These are phyloP conservation scores for Ceratobasidium sp. DNA, from an alignment of 1,284 basidiomycete genomes.

Conservation along the genomic window DNA sequence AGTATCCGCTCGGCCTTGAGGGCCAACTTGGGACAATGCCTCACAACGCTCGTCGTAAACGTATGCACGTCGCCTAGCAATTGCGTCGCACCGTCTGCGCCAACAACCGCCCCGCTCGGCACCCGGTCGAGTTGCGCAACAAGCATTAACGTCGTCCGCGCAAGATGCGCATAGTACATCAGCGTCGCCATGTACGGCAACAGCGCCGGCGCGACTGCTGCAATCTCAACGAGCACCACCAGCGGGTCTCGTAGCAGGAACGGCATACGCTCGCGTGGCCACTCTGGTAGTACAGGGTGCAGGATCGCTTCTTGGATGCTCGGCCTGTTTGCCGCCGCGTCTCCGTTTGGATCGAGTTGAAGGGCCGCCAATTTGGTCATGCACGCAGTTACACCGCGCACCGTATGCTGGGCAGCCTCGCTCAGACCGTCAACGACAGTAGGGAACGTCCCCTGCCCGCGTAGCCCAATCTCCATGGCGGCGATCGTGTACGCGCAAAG, in stretches of 20 bases:
- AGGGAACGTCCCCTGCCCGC: constrained; percentile 62
- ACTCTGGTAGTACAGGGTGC: constrained; percentile 85
- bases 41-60: constrained; percentile 82
- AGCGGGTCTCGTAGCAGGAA: constrained; percentile 87
- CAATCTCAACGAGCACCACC: constrained; percentile 84
- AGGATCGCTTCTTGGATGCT: constrained; percentile 79
- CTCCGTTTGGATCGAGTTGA: constrained; percentile 73
- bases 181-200: constrained; percentile 83
- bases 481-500: constrained; percentile 87
- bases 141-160: constrained; percentile 81
- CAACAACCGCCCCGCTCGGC: constrained; percentile 61
- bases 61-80: constrained; percentile 81
- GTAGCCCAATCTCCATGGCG: constrained; percentile 78
- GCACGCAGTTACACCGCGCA: constrained; percentile 71
- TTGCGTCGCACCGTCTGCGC: constrained; percentile 60
- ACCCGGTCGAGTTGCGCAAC: constrained; percentile 64
- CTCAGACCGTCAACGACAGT: constrained; percentile 76
- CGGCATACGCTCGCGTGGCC: constrained; percentile 76
- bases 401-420: constrained; percentile 65
- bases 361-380: constrained; percentile 71
- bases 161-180: constrained; percentile 87
- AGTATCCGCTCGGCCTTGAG: constrained; percentile 77
- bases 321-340: constrained; percentile 60
- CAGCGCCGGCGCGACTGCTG: constrained; percentile 85
- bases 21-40: constrained; percentile 78